phyloP scores from a whole-genome alignment of 805 yeast genomes.

The Myxozyma kluyveri region DNA sequence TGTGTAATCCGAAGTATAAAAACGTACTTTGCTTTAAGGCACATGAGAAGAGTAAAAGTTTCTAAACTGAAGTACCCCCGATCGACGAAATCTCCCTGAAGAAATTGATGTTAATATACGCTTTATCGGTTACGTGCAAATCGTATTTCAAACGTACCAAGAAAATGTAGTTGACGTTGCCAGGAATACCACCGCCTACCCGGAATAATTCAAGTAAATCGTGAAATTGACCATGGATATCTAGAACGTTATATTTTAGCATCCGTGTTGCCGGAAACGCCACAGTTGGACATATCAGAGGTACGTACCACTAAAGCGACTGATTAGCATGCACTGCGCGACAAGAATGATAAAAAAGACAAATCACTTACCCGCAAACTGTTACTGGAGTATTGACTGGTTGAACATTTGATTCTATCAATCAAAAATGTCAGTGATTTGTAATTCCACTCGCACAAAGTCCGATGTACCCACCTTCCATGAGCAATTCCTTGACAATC shows the following conservation, averaged over 20 bases:
- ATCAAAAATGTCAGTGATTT: background rate
- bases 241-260: slow-evolving; percentile 38
- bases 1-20: too few relatives aligned
- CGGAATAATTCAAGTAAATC: slow-evolving; percentile 87
- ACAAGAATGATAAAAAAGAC: too few relatives aligned
- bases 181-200: slow-evolving; percentile 89
- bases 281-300: background rate
- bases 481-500: slow-evolving; percentile 84
- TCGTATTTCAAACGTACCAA: slow-evolving; percentile 37
- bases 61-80: slow-evolving; percentile 95
- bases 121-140: background rate
- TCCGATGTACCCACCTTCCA: slow-evolving; percentile 55
- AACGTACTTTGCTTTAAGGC: slow-evolving; percentile 70
- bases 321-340: background rate
- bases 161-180: slow-evolving; percentile 75
- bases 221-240: slow-evolving; percentile 97
- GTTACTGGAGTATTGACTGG: slow-evolving; percentile 93
- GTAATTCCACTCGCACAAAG: background rate
- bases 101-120: background rate
- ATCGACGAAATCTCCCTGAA: slow-evolving; percentile 87
- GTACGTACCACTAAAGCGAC: slow-evolving; percentile 15
- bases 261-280: background rate
- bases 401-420: slow-evolving; percentile 76
- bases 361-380: slow-evolving; percentile 59
- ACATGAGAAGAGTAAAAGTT: slow-evolving; percentile 91